Conservation (phyloP, 2,329 filamentous ascomycete genomes). For the Arthrobotrys pseudoclavata region DNA sequence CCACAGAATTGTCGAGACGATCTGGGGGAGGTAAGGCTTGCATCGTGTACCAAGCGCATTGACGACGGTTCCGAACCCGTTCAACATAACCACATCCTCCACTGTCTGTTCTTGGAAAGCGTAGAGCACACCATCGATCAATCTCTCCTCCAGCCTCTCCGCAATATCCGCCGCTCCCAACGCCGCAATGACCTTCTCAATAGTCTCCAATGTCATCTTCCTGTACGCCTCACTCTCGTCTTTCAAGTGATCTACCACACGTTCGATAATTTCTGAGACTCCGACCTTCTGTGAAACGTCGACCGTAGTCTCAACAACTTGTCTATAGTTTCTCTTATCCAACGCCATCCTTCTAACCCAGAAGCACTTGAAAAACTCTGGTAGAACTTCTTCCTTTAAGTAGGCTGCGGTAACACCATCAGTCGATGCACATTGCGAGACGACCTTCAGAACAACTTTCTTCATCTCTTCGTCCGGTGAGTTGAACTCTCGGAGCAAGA, state of each 20-base stretch:
- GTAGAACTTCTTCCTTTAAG: slow-evolving; percentile 92
- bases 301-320: slow-evolving; percentile 97
- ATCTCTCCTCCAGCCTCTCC: slow-evolving; percentile 88
- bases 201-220: slow-evolving; percentile 98
- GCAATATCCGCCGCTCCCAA: slow-evolving; percentile 94
- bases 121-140: slow-evolving; percentile 94
- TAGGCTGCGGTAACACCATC: slow-evolving; percentile 95
- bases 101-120: slow-evolving; percentile 98
- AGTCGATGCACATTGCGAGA: slow-evolving; percentile 94
- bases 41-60: slow-evolving; percentile 93
- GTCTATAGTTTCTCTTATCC: slow-evolving; percentile 96
- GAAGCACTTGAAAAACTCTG: slow-evolving; percentile 98
- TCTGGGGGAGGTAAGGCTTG: slow-evolving; percentile 96
- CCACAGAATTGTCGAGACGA: slow-evolving; percentile 96
- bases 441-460: slow-evolving; percentile 97
- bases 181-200: slow-evolving; percentile 95
- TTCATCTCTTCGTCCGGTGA: slow-evolving; percentile 99
- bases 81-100: slow-evolving; percentile 94
- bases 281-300: slow-evolving; percentile 98
- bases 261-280: slow-evolving; percentile 91
- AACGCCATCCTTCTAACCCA: slow-evolving; percentile 98
- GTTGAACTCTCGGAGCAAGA: slow-evolving; percentile 92
- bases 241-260: slow-evolving; percentile 94
- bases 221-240: slow-evolving; percentile 98
- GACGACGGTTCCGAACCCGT: slow-evolving; percentile 97